phyloP scores from a whole-genome alignment of 306 rosid genomes.

The Echinosophora koreensis region DNA sequence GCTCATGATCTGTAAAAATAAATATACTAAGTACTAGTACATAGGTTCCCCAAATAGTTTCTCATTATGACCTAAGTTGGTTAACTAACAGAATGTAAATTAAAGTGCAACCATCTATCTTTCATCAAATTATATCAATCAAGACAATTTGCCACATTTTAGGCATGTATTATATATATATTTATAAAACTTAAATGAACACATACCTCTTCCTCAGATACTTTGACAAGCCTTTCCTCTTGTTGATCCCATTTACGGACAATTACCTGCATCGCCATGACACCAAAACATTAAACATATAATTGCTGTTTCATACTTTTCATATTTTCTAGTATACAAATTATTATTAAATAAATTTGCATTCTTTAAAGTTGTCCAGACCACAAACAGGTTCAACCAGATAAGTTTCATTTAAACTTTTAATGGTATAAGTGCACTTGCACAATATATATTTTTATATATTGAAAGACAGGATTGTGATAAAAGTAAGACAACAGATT shows the following conservation, averaged over 20 bases:
- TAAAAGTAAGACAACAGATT: not conserved
- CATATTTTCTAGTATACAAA: constrained; percentile 11
- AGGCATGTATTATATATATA: not conserved
- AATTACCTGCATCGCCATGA: constrained; percentile 63
- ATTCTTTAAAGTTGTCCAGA: constrained; percentile 22
- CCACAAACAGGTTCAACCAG: constrained; percentile 28
- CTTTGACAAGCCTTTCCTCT: constrained; percentile 71
- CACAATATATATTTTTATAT: not conserved
- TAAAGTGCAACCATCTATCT: not conserved
- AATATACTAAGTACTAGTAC: constrained; percentile 9
- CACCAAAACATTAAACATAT: constrained; percentile 34
- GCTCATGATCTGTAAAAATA: constrained; percentile 1
- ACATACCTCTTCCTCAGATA: constrained; percentile 81
- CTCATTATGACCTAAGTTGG: constrained; percentile 20
- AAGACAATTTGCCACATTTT: constrained; percentile 9
- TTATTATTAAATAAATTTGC: not conserved
- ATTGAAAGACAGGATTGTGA: not conserved
- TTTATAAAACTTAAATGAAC: constrained; percentile 29
- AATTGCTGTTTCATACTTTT: constrained; percentile 19
- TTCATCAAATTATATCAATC: constrained; percentile 1
- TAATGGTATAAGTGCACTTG: not conserved
- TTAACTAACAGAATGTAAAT: constrained; percentile 10
- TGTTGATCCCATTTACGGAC: constrained; percentile 82
- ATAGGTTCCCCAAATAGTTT: constrained; percentile 28
- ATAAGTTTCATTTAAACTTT: not conserved